A percentile compares a stretch with the other conserved stretches of the same genome.
phyloP scores from a whole-genome alignment of 1,284 basidiomycete genomes.

The Papiliotrema fonsecae region DNA sequence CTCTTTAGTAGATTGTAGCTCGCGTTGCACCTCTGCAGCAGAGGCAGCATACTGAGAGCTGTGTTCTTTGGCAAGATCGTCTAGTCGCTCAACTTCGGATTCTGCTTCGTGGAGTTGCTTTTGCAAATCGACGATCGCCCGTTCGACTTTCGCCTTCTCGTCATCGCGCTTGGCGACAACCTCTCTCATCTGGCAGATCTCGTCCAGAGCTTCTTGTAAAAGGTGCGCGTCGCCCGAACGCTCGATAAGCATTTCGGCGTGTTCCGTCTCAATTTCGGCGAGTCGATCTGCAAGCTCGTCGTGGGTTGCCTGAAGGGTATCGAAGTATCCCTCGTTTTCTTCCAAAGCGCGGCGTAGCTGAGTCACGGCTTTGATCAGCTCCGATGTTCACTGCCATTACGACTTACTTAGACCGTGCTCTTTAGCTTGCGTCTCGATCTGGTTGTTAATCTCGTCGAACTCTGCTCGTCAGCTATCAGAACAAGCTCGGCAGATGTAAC shows the following conservation, averaged over 20 bases:
- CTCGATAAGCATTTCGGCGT: constrained; percentile 1
- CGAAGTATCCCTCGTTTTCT: constrained; percentile 25
- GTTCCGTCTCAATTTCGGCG: background rate
- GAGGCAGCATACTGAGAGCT: background rate
- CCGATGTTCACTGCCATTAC: background rate
- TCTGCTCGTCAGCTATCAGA: background rate
- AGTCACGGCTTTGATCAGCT: constrained; percentile 13
- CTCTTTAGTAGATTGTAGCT: no score
- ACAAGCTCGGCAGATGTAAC: background rate
- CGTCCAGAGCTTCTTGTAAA: background rate
- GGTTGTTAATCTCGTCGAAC: background rate
- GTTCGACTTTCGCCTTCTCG: background rate
- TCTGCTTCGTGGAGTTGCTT: background rate
- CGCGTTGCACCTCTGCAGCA: no score
- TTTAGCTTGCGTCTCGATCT: constrained; percentile 1
- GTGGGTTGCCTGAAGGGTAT: constrained; percentile 17
- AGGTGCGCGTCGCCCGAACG: background rate
- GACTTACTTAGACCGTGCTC: background rate
- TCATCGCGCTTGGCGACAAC: background rate
- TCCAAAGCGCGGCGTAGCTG: constrained; percentile 19
- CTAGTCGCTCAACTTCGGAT: background rate
- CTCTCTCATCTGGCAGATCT: background rate
- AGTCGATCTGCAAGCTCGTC: constrained; percentile 7
- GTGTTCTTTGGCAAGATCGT: background rate
- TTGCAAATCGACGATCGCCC: background rate